Base-by-base conservation (phyloP, 2,329 filamentous ascomycete genomes). In the Sporothrix inflata region DNA sequence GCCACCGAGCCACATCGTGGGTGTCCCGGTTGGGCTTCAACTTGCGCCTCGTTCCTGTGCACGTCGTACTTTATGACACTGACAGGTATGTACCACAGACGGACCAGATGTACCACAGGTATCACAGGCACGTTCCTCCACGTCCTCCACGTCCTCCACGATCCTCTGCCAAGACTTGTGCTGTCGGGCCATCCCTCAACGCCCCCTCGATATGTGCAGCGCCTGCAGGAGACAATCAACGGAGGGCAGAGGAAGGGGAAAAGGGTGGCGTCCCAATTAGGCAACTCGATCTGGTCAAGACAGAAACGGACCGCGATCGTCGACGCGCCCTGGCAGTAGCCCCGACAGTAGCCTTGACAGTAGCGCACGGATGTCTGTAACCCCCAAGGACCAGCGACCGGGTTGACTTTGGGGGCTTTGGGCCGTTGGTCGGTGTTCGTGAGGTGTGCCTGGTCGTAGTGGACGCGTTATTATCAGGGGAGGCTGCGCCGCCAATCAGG, bases 211-310 rank as follows among this genome's bases (percentile, higher is more conserved):
- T n/a, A n/a, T n/a, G n/a, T n/a, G n/a, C n/a, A n/a, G n/a, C 30
- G 30, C 30, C 30, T 55, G 24, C 24, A 55, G 53, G 53, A 27
- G 12, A 14, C 24, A 38, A 60, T 60, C 27, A 38, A 34, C n/a
- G 53, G 7, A 24, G n/a, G 7, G 57, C 47, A 19, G 45, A 45
- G n/a, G 38, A 24, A 11, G 40, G n/a, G 60, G 60, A n/a, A 5
- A 61, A 30, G 14, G 57, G 34, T 1, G 30, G 21, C 57, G 38
- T 45, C 60, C 60, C 60, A 45, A 45, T 45, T 27, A 45, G 60
- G 60, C 60, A 65, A 65, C 38, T 65, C 60, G 38, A 65, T 65
- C 60, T 45, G 60, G 60, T 5, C 60, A 42, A 65, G 60, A 27
- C 2, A 24, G 60, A 45, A 42, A 65, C 60, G 60, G n/a, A 45